Evolutionary conservation across 345 rosid species (phyloP).

Genomic region (Populus euphratica): DNA sequence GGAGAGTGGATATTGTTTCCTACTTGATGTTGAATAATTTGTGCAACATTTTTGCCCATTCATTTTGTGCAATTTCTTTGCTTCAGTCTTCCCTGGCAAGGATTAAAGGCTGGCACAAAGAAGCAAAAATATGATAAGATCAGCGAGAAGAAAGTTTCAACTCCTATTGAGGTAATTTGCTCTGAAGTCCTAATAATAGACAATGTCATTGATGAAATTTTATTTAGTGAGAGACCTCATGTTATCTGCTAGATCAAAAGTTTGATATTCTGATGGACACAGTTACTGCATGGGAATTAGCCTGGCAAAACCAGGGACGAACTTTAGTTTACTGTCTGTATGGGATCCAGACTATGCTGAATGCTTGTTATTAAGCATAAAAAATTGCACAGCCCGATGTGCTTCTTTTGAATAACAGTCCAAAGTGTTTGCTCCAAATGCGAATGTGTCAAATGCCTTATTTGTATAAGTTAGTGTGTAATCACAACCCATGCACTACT

Average conservation of each 20-base stretch:
- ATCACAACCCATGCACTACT: not conserved
- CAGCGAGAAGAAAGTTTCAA: conserved; percentile 92
- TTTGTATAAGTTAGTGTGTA: not conserved
- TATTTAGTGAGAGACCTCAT: not conserved
- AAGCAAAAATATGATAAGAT: conserved; percentile 98
- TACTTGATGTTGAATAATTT: not conserved
- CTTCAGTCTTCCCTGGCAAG: conserved; percentile 97
- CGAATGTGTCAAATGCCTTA: not conserved
- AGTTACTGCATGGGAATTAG: not conserved
- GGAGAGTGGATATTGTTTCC: not conserved
- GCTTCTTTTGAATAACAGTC: not conserved
- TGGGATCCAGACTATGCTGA: not conserved
- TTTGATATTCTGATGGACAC: not conserved
- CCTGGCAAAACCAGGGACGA: not conserved
- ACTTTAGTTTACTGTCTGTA: not conserved
- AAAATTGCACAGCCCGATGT: not conserved
- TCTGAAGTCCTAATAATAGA: not conserved
- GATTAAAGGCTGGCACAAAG: conserved; percentile 88
- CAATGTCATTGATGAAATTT: not conserved
- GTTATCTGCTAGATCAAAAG: not conserved
- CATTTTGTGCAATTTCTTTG: conserved; percentile 13
- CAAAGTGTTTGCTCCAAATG: not conserved
- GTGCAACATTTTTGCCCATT: conserved; percentile 9
- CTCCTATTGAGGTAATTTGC: conserved; percentile 68
- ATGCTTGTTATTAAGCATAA: not conserved